A percentile compares a stretch with the other conserved stretches of the same genome.
phyloP scores from a whole-genome alignment of 495 filamentous ascomycete genomes.

The Bacidia rubella region DNA sequence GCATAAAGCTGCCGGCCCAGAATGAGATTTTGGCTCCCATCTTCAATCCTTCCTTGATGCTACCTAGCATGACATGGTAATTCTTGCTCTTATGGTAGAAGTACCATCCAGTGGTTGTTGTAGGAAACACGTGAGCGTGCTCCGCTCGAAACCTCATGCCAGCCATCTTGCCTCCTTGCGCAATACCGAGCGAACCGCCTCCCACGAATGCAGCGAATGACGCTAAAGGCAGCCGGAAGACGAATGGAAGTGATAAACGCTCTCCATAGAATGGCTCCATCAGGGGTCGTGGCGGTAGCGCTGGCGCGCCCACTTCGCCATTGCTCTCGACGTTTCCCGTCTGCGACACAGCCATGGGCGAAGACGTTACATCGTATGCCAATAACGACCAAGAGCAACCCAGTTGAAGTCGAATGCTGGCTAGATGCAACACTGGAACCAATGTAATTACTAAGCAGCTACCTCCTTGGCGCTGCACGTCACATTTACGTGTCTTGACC shows the following conservation, averaged over 20 bases:
- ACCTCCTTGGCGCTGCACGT: no score
- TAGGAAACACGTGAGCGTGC: conserved; percentile 84
- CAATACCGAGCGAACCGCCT: conserved; percentile 55
- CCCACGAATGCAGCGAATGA: conserved; percentile 43
- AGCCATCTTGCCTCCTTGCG: conserved; percentile 57
- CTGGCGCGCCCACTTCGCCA: background rate
- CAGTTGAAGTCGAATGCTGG: no score
- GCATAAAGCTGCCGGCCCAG: conserved; percentile 55
- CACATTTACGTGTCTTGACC: no score
- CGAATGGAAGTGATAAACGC: conserved; percentile 52
- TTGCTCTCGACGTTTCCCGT: conserved; percentile 11
- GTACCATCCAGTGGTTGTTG: conserved; percentile 75
- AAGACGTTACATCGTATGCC: no score
- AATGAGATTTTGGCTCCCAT: conserved; percentile 57
- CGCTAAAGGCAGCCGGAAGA: conserved; percentile 49
- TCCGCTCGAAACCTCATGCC: conserved; percentile 81
- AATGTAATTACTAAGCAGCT: no score
- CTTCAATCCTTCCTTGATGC: conserved; percentile 58
- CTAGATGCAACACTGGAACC: no score
- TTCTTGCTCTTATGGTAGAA: conserved; percentile 97
- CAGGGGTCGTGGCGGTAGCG: conserved; percentile 8
- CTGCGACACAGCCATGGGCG: no score
- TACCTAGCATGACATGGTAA: conserved; percentile 64
- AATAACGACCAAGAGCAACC: no score
- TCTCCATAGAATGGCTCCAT: conserved; percentile 20